A percentile compares a stretch with the other conserved stretches of the same genome.
These are phyloP conservation scores for Benincasa hispida DNA, from an alignment of 306 rosid genomes.

Conservation along the genomic window DNA sequence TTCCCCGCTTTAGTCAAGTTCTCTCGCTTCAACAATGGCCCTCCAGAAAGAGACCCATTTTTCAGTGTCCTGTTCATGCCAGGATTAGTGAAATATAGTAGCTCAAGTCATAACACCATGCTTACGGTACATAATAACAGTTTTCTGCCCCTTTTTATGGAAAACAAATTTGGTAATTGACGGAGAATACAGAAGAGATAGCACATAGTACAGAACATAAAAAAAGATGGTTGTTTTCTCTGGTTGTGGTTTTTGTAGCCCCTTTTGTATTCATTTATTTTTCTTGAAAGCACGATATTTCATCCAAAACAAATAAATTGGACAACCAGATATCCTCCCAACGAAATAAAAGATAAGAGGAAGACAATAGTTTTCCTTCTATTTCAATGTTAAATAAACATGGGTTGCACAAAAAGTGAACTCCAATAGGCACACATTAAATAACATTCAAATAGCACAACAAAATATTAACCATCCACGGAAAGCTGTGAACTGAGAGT, in stretches of 20 bases:
- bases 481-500: not conserved
- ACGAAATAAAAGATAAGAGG: not conserved
- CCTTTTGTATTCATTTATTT: not conserved
- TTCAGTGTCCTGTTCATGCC: slow-evolving; percentile 49
- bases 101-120: not conserved
- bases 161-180: not conserved
- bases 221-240: not conserved
- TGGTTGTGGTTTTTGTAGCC: not conserved
- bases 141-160: not conserved
- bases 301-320: not conserved
- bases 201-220: not conserved
- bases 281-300: not conserved
- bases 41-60: slow-evolving; percentile 46
- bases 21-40: slow-evolving; percentile 47
- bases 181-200: not conserved
- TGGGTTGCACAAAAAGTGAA: not conserved
- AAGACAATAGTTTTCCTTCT: not conserved
- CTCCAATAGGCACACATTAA: not conserved
- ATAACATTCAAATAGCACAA: not conserved
- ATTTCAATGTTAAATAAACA: not conserved
- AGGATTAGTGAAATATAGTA: slow-evolving; percentile 6
- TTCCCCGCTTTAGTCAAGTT: slow-evolving; percentile 63
- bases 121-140: not conserved
- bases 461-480: not conserved
- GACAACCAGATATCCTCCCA: not conserved